Base-by-base conservation (phyloP, 345 rosid genomes). In the Arabidopsis thaliana region DNA sequence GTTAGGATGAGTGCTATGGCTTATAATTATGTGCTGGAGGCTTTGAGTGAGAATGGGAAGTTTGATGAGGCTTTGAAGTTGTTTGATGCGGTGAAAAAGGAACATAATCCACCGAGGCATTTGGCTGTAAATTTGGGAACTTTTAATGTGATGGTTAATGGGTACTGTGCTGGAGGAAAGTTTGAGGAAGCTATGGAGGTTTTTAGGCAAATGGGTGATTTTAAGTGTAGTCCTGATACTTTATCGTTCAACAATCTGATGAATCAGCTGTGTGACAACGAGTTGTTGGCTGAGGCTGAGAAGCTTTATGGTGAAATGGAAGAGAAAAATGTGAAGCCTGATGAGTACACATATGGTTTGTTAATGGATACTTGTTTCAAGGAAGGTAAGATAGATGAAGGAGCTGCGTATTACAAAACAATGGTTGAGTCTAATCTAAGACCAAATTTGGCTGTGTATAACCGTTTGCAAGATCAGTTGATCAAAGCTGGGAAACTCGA, bases 61-160 rank as follows among this genome's bases (percentile, higher is more conserved):
- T 91, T 90, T 49, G 91, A 85, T 66, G 89, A 86, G 83, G 97
- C 89, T 8, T 75, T 90, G 76, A 81, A 70, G 78, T 83, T 91
- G 85, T 91, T 94, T 78, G 91, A 85, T 53, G 81, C 80, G 62
- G 85, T 91, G 89, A 74, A 71, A n/a, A 51, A 63, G 50, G 85
- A 84, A 80, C 97, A 91, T 73, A 81, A 69, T 45, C 97, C 96
- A 0, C 98, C 97, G 22, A 85, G 64, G 81, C 50, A 8, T 30
- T 75, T 91, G 82, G 76, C 85, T 2, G 82, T 91, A 63, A 89
- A 94, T 80, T 79, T 91, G 81, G 98, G 97, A 12, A 91, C 87
- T 72, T 91, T 90, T 80, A 94, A 94, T 79, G 97, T 90, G 36
- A 85, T 90, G 84, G 89, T 76, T 3, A 89, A 89, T 83, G 97